These are phyloP conservation scores for Cryptosporidium ubiquitum DNA, from an alignment of 169 alveolate species.

Conservation along the genomic window DNA sequence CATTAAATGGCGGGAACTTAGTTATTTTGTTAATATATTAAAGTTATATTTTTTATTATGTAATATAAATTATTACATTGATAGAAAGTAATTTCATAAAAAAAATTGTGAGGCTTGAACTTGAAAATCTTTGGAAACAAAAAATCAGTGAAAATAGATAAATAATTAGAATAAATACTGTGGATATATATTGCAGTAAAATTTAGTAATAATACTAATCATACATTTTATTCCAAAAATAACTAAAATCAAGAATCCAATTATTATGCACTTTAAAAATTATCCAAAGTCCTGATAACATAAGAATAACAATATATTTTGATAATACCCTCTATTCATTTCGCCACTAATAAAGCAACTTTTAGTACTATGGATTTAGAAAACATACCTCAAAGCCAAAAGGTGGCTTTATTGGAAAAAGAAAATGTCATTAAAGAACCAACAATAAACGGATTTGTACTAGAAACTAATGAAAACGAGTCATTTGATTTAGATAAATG, in stretches of 20 bases:
- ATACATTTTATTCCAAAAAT: background rate
- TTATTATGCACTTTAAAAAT: background rate
- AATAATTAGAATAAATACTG: background rate
- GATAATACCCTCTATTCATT: background rate
- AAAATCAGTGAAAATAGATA: background rate
- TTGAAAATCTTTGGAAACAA: background rate
- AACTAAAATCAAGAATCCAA: background rate
- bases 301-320: background rate
- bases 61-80: background rate
- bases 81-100: background rate
- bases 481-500: conserved; percentile 76
- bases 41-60: background rate
- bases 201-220: background rate
- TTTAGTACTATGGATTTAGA: conserved; percentile 26
- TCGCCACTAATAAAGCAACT: background rate
- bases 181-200: background rate
- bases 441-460: conserved; percentile 39
- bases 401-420: background rate
- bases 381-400: conserved; percentile 17
- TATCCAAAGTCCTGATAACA: background rate
- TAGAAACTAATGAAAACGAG: conserved; percentile 57
- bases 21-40: background rate
- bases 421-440: conserved; percentile 17
- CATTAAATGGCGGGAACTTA: background rate
- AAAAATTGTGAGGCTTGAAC: background rate